Conservation (phyloP, 768 basidiomycete genomes). For the Rhizopogon roseolus region DNA sequence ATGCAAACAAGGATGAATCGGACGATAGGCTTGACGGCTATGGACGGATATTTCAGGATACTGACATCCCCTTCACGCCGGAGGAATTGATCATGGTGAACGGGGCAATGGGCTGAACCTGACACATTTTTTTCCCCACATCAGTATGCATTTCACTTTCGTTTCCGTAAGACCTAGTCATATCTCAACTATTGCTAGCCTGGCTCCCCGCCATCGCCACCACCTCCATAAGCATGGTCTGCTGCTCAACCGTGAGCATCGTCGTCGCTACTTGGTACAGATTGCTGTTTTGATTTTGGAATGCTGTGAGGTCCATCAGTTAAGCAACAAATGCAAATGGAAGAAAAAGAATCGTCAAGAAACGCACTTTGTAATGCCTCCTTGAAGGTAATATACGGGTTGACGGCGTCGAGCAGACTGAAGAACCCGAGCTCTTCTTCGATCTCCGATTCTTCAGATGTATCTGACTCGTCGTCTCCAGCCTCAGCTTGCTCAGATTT, state of each 20-base stretch:
- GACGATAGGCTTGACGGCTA: too few relatives aligned
- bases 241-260: slow-evolving; percentile 65
- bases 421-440: slow-evolving; percentile 84
- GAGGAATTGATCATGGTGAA: too few relatives aligned
- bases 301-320: slow-evolving; percentile 37
- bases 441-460: slow-evolving; percentile 54
- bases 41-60: too few relatives aligned
- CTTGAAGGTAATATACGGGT: slow-evolving; percentile 78
- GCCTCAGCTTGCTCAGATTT: slow-evolving; percentile 41
- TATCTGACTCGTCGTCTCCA: slow-evolving; percentile 33
- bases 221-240: slow-evolving; percentile 80
- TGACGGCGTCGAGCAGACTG: slow-evolving; percentile 75
- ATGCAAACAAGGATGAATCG: too few relatives aligned
- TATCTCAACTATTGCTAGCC: background rate
- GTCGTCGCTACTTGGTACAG: slow-evolving; percentile 41
- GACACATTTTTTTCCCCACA: too few relatives aligned
- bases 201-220: slow-evolving; percentile 64
- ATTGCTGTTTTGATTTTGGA: slow-evolving; percentile 68
- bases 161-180: too few relatives aligned
- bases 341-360: background rate
- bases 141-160: too few relatives aligned
- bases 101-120: too few relatives aligned
- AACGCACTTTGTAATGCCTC: slow-evolving; percentile 67
- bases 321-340: slow-evolving; percentile 4
- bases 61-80: too few relatives aligned